Evolutionary conservation across 371 early-diverging fungal species (phyloP).

Genomic region (Saksenaea vasiformis): DNA sequence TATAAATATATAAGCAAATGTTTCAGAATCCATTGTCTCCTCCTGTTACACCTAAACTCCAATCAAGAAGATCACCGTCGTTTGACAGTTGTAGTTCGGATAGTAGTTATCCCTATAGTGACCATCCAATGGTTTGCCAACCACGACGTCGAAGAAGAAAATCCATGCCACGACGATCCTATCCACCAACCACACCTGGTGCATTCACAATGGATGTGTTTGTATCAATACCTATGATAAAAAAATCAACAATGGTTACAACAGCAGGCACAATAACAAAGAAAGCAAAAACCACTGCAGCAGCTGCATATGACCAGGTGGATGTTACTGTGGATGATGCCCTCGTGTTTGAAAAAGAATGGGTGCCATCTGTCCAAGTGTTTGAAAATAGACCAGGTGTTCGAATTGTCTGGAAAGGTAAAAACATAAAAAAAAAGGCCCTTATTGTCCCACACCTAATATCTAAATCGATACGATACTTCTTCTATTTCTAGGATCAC

Average conservation of each 20-base stretch:
- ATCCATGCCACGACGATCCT: slow-evolving; percentile 1
- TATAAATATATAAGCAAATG: not conserved
- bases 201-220: not conserved
- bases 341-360: slow-evolving; percentile 19
- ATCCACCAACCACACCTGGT: not conserved
- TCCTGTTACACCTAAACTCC: slow-evolving; percentile 24
- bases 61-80: not conserved
- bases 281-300: slow-evolving; percentile 13
- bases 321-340: slow-evolving; percentile 17
- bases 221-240: not conserved
- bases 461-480: no score
- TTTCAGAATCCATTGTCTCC: slow-evolving; percentile 24
- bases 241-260: not conserved
- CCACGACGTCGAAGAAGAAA: not conserved
- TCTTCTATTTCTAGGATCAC: slow-evolving; percentile 36
- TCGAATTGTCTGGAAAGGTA: slow-evolving; percentile 31
- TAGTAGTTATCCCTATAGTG: not conserved
- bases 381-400: slow-evolving; percentile 23
- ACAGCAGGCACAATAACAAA: not conserved
- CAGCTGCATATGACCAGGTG: slow-evolving; percentile 22
- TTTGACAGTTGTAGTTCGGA: not conserved
- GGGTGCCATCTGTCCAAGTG: slow-evolving; percentile 23
- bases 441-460: no score
- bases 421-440: slow-evolving; percentile 1
- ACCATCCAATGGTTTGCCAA: not conserved